Conservation (phyloP, 106 monocot species). For the Vanilla planifolia region DNA sequence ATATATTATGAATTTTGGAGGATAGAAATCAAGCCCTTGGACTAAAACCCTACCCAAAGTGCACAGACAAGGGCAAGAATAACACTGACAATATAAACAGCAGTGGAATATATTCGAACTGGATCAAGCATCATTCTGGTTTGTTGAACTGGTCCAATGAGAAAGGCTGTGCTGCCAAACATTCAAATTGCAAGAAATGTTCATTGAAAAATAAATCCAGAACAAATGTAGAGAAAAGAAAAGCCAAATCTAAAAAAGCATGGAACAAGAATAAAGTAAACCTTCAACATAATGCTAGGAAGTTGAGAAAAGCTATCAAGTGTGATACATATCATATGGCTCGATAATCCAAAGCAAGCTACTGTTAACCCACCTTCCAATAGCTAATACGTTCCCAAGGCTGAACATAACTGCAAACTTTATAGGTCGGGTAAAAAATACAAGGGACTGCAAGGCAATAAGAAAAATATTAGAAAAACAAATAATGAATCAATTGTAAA, state of each 20-base stretch:
- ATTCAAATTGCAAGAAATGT: constrained; percentile 16
- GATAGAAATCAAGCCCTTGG: neutral
- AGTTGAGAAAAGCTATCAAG: neutral
- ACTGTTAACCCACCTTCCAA: constrained; percentile 68
- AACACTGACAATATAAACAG: constrained; percentile 65
- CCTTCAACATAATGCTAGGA: neutral
- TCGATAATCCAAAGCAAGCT: too few relatives aligned
- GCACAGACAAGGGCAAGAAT: constrained; percentile 80
- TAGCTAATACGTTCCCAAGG: constrained; percentile 82
- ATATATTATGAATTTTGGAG: too few relatives aligned
- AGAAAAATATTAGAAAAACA: neutral
- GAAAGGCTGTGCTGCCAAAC: constrained; percentile 85
- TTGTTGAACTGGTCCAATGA: constrained; percentile 72
- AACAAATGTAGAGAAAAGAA: neutral
- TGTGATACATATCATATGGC: neutral
- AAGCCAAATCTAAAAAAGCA: neutral
- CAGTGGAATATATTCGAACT: constrained; percentile 76
- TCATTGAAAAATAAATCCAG: neutral
- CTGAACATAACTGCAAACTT: constrained; percentile 93
- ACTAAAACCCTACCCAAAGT: constrained; percentile 44
- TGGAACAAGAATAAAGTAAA: neutral
- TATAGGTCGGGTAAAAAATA: constrained; percentile 67
- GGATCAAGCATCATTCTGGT: constrained; percentile 94
- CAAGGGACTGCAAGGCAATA: constrained; percentile 62
- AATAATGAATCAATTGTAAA: neutral